Base-by-base conservation (phyloP, 768 basidiomycete species). In the Solioccasus polychromus region DNA sequence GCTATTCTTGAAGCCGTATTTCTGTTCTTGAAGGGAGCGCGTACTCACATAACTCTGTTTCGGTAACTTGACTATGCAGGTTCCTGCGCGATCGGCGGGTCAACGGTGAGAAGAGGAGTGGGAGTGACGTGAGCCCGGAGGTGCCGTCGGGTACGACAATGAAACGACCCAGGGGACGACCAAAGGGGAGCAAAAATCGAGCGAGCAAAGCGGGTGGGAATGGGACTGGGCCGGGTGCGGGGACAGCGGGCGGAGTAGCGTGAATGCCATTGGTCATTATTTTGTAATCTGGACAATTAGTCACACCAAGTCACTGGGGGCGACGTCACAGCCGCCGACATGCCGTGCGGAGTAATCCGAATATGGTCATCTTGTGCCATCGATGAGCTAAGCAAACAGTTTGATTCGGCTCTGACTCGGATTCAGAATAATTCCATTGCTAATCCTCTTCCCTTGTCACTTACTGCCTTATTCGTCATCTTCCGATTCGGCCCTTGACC, bases 171-270 rank as follows among this genome's bases (percentile, higher is more conserved):
- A 69, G 84, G 34, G 84, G 84, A 22, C 67, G 84, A 8, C 84
- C 84, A 26, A 83, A 81, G 55, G 85, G 85, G 2, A 87, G 84
- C 60, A 85, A 82, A 63, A 85, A 84, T 24, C 62, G 64, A 38
- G 50, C 50, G 1, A 49, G 55, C 38, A 59, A 43, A 41, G 8
- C 54, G 31, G 49, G 53, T 14, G 62, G 55, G 15, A 47, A 52
- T 34, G 41, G 26, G 11, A 30, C 51, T 18, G 55, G 53, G 17
- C 35, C 19, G 11, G 34, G 42, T 29, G 46, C 32, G 31, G 59
- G 48, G 8, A 26, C 36, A 8, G 25, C 29, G 42, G 46, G 35
- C 15, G 44, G 40, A 9, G 41, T 31, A 22, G 42, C 39, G 12
- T 54, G 23, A 44, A 24, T 19, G 6, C 8, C 4, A 12, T 20